Base-by-base conservation (phyloP, 2,329 filamentous ascomycete genomes). In the Sclerotinia borealis region DNA sequence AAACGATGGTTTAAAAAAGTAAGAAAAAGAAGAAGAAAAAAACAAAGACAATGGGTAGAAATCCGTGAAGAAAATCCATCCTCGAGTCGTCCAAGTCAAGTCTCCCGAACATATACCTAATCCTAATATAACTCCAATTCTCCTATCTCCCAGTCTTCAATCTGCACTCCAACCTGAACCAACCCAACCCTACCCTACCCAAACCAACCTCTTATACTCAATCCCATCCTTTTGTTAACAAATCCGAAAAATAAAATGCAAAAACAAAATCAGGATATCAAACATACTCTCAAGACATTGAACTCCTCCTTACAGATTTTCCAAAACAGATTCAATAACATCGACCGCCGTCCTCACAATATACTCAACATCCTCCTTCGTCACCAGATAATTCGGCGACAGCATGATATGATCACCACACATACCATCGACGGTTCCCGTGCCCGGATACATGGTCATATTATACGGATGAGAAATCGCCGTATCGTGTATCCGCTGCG, bases 401-500 rank as follows among this genome's bases (percentile, higher is more conserved):
- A 89, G 69, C 41, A 89, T 77, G 50, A 88, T 76, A 73, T 88
- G 84, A 69, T 89, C 86, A 3, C 86, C 86, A 7, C 70, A 73
- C n/a, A 73, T 71, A 11, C 85, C 85, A 70, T 86, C 72, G 5
- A 77, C 81, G 6, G 80, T 82, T 7, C 86, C 86, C 8, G 77
- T 78, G 7, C 83, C 83, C 15, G 81, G 80, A 69, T 88, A 89
- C n/a, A 88, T 70, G 4, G 80, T 81, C 66, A 89, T 82, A 61
- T 78, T 79, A 69, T 82, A 79, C 11, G 71, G 69, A 25, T 71
- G 65, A 2, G 71, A 71, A 55, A 76, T 68, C 9, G 72, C 74
- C 13, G 78, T 78, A 54, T 84, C 78, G 65, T 83, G 80, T 2
- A 88, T 74, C 8, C 73, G 75, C 67, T 76, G 78, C 1, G 81